Percentiles rank a stretch among this genome's conserved stretches.
phyloP scores from a whole-genome alignment of 208 protist genomes.

The Leptomonas pyrrhocoris region DNA sequence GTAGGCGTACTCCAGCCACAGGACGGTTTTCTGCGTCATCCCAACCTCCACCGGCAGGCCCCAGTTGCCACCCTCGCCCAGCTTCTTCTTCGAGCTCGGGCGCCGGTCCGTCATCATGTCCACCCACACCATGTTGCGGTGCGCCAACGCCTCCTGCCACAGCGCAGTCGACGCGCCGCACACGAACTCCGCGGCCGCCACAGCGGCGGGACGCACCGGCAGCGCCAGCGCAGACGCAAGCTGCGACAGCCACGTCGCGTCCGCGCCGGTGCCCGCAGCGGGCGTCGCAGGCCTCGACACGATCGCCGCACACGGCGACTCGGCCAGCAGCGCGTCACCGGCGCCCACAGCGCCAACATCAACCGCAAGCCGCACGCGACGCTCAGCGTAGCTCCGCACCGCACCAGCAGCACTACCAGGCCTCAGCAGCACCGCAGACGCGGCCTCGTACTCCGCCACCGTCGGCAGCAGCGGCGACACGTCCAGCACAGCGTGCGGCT shows the following conservation, averaged over 20 bases:
- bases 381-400: not conserved
- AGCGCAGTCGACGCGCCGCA: no score
- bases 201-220: constrained; percentile 9
- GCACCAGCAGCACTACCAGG: not conserved
- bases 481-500: not conserved
- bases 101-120: no score
- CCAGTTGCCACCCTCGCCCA: no score
- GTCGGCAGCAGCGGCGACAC: constrained; percentile 16
- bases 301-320: constrained; percentile 5
- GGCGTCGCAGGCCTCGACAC: not conserved
- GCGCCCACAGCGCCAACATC: not conserved
- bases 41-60: no score
- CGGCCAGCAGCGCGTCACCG: not conserved
- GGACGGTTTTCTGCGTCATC: no score
- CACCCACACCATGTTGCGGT: no score
- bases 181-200: no score
- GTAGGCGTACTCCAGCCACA: no score
- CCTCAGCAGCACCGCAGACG: not conserved
- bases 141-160: no score
- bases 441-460: constrained; percentile 14
- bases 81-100: no score
- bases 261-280: not conserved
- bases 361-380: not conserved
- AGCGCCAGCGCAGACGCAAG: constrained; percentile 8
- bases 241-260: constrained; percentile 8